Evolutionary conservation across 352 stramenopile genomes (phyloP).

Genomic region (Pythium scleroteichum): DNA sequence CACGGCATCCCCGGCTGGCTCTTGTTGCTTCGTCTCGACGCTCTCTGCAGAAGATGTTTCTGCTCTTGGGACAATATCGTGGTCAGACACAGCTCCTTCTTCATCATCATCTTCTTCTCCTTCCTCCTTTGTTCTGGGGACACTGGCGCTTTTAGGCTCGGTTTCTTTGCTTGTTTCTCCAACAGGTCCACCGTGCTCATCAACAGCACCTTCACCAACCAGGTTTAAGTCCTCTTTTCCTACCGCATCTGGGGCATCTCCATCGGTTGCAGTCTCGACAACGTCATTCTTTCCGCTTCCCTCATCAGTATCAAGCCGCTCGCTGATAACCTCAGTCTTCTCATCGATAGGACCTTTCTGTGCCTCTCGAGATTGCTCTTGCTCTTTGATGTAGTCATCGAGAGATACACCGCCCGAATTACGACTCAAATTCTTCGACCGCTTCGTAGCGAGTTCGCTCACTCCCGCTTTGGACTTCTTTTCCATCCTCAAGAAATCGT

Average conservation of each 20-base stretch:
- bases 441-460: background rate
- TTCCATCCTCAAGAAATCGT: constrained; percentile 3
- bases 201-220: background rate
- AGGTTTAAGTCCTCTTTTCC: no score
- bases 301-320: background rate
- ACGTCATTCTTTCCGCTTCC: no score
- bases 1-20: constrained; percentile 23
- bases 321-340: background rate
- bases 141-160: background rate
- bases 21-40: no score
- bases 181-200: background rate
- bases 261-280: constrained; percentile 8
- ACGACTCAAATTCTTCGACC: constrained; percentile 7
- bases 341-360: background rate
- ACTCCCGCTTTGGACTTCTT: background rate
- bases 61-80: background rate
- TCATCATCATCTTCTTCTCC: constrained; percentile 17
- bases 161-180: no score
- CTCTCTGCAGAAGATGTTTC: background rate
- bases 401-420: background rate
- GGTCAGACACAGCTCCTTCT: constrained; percentile 26
- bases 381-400: constrained; percentile 22
- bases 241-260: background rate
- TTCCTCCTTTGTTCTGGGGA: constrained; percentile 4
- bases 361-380: background rate